Base-by-base conservation (phyloP, 2,329 filamentous ascomycete species). In the Paraphoma sp. region DNA sequence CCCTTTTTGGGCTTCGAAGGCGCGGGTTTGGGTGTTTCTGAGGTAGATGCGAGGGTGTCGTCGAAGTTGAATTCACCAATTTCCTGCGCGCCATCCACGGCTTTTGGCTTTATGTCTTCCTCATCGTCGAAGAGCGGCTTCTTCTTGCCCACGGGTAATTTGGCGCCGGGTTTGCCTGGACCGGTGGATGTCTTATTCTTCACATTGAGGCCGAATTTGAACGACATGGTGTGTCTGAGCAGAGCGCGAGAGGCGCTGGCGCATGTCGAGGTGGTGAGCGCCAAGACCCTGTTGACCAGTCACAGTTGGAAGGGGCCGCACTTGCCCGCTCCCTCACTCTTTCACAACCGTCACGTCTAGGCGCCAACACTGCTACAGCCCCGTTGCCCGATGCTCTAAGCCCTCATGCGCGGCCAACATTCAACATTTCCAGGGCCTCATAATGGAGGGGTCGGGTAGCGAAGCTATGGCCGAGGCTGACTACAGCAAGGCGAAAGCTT, bases 51-150 rank as follows among this genome's bases (percentile, higher is more conserved):
- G 36, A 76, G 74, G 29, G 83, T 80, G 48, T 83, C 82, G 60
- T 86, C 83, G 52, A 90, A 79, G 63, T 88, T 87, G 56, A 81
- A 73, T 40, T 73, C 76, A 48, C 81, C 85, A 65, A 91, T 87
- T 46, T 84, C 81, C 62, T 88, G 83, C 18, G 79, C 76, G 48
- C 63, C 63, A 33, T 80, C 80, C 16, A 75, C 75, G 11, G 71
- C 73, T 38, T 73, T 72, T 16, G 53, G 54, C 42, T 67, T 75
- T 51, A 71, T 70, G 51, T 87, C 87, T 1, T 84, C 83, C 59
- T 83, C 84, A 59, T 85, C 86, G 60, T 85, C 86, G 63, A 90
- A 87, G 1, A 75, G 54, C 53, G 68, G 62, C 41, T 62, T 65
- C 47, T 65, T 65, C 53, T 75, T 78, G 6, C 59, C 64, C 6